Evolutionary conservation across 2,329 filamentous ascomycete species (phyloP), one percentile per base, ranked within the genome.

Genomic region (Ophiostoma sp.): DNA sequence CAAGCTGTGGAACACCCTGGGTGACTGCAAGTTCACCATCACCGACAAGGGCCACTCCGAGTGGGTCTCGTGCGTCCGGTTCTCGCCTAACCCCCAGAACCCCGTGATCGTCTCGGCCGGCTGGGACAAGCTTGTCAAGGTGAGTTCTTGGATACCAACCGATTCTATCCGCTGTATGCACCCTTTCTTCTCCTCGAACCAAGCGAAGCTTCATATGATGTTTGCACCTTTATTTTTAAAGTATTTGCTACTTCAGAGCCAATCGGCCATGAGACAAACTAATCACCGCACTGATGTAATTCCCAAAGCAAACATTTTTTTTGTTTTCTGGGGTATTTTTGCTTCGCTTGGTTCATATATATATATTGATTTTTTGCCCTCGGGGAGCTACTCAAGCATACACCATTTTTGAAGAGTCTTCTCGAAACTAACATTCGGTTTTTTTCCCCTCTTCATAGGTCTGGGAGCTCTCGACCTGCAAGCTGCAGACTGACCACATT

Each of bases 201-300:
- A 70, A 69, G 66, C 66, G 45, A 36, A 33, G 45, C 36, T 83
- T 87, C 87, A 90, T 84, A 96, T 94, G 95, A 98, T 98, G 95
- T 92, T 90, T 92, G 89, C 91, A 92, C 90, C 83, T 74, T 77
- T 85, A 83, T 74, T 77, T 85, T 85, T 83, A 87, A 94, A 94
- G 95, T 98, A 98, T 98, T 98, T 98, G 96, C 96, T 98, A 98
- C 96, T 99, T 98, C 95, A 98, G 96, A 99, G 94, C 94, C 90
- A 83, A 82, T 84, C 84, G 90, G 95, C 94, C 85, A 97, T 98
- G 96, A 99, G 95, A 99, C 93, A 91, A 97, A 74, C 66, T 75
- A 74, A 74, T 88, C 87, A 89, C 90, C 94, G 90, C 89, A 88
- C 94, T 97, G 93, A 97, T 90, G 83, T 50, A 52, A 39, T 81